Evolutionary conservation across 805 yeast genomes (phyloP).

Genomic region (Starmera amethionina): DNA sequence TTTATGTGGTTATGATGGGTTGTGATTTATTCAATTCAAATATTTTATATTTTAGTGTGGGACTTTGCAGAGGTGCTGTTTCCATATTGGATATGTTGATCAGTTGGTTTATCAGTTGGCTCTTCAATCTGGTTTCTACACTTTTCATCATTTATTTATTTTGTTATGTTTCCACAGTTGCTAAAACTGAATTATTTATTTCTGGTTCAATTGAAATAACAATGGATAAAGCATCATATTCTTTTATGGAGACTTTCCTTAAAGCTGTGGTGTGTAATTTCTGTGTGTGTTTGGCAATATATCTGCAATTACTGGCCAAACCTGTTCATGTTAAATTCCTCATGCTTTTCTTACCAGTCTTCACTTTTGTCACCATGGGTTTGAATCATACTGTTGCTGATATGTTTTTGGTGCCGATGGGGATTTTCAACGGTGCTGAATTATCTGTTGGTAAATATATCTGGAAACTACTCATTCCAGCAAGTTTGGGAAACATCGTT

Average conservation of each 20-base stretch:
- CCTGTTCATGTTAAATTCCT: constrained; percentile 69
- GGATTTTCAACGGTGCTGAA: constrained; percentile 56
- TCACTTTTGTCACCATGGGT: constrained; percentile 71
- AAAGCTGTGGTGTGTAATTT: constrained; percentile 72
- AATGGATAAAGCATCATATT: constrained; percentile 30
- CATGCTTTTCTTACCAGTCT: constrained; percentile 56
- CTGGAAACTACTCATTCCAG: constrained; percentile 69
- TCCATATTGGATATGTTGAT: constrained; percentile 49
- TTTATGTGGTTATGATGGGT: constrained; percentile 68
- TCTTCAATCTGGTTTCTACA: constrained; percentile 55
- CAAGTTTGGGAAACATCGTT: constrained; percentile 61
- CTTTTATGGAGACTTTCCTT: constrained; percentile 57
- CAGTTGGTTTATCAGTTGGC: constrained; percentile 59
- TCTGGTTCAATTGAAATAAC: constrained; percentile 38
- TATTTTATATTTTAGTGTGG: constrained; percentile 61
- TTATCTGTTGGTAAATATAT: constrained; percentile 53
- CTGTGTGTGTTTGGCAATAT: constrained; percentile 65
- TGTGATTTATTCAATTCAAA: constrained; percentile 71
- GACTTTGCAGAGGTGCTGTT: constrained; percentile 60
- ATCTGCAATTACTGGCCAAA: constrained; percentile 67
- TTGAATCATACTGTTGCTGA: constrained; percentile 79
- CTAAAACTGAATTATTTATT: constrained; percentile 30
- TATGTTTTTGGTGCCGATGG: constrained; percentile 60
- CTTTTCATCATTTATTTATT: constrained; percentile 59
- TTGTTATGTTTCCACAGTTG: constrained; percentile 45